A percentile compares a stretch with the other conserved stretches of the same genome.
Evolutionary conservation across 2,329 filamentous ascomycete species (phyloP).

Genomic region (Fusarium sp.): DNA sequence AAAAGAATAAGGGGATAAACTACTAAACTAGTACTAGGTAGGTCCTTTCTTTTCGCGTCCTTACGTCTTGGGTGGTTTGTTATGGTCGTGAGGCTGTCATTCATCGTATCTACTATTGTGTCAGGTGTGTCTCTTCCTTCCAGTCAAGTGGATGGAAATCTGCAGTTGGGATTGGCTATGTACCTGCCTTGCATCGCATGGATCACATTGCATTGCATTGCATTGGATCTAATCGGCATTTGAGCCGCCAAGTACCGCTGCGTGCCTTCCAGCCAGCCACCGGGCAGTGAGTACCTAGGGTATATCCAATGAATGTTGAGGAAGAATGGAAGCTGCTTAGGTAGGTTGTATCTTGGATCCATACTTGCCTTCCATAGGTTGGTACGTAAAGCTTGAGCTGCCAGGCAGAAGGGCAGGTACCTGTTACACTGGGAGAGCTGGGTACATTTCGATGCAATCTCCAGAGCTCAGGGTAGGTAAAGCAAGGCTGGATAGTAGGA

Average conservation of each 20-base stretch:
- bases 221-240: constrained; percentile 29
- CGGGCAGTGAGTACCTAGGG: not conserved
- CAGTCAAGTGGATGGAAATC: constrained; percentile 8
- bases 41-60: not conserved
- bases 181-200: constrained; percentile 12
- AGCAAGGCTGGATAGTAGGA: not conserved
- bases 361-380: too few species aligned
- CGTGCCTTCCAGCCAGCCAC: constrained; percentile 8
- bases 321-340: not conserved
- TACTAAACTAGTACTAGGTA: not conserved
- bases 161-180: constrained; percentile 31
- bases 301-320: not conserved
- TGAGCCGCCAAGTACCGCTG: constrained; percentile 37
- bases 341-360: not conserved
- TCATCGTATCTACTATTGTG: constrained; percentile 1
- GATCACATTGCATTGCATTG: not conserved
- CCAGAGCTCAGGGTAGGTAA: not conserved
- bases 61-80: not conserved
- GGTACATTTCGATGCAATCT: not conserved
- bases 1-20: constrained; percentile 7
- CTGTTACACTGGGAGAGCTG: not conserved
- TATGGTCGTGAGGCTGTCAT: not conserved
- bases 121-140: constrained; percentile 9
- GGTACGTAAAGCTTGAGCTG: not conserved
- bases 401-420: not conserved